Evolutionary conservation across 2,329 filamentous ascomycete genomes (phyloP), one percentile per base, ranked within the genome.

Genomic region (Claviceps sp.): DNA sequence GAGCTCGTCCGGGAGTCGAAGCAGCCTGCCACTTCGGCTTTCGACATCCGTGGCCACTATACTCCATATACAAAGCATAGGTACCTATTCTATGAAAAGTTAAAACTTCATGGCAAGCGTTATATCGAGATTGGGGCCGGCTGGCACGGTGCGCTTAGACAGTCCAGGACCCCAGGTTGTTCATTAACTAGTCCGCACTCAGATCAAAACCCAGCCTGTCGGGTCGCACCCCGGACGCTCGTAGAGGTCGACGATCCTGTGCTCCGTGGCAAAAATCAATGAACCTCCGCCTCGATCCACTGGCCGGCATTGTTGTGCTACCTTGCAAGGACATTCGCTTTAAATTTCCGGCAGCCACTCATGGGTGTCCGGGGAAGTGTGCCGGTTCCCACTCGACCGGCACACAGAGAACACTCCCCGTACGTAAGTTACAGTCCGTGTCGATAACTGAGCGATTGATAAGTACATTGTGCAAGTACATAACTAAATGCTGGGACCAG

Each of bases 181-280:
- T 14, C 10, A 17, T 10, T 38, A 19, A 42, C 41, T 46, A 39
- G 34, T 52, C 30, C 52, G 47, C 39, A 49, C 51, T 52, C 53
- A 55, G 54, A 53, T 56, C 54, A 57, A 57, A 57, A 49, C 2
- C 57, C 52, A 56, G 42, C 51, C 52, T 54, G 50, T 51, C 52
- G 57, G 57, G 52, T 55, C 53, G 47, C 50, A 48, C 47, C 44
- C 39, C 47, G 16, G 53, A 43, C 47, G 24, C 43, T 47, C 26
- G 48, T 37, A 44, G 30, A 48, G 22, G 47, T 47, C 40, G 44
- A 37, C 13, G 34, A 34, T 17, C 37, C 19, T 17, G 46, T 24
- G 37, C 55, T 47, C 47, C 19, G 30, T 48, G 17, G 47, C 47
- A 13, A 37, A 16, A 24, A 13, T 17, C n/a, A 34, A 26, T 16